phyloP scores from a whole-genome alignment of 2,329 filamentous ascomycete genomes.

The Fusarium sp. region DNA sequence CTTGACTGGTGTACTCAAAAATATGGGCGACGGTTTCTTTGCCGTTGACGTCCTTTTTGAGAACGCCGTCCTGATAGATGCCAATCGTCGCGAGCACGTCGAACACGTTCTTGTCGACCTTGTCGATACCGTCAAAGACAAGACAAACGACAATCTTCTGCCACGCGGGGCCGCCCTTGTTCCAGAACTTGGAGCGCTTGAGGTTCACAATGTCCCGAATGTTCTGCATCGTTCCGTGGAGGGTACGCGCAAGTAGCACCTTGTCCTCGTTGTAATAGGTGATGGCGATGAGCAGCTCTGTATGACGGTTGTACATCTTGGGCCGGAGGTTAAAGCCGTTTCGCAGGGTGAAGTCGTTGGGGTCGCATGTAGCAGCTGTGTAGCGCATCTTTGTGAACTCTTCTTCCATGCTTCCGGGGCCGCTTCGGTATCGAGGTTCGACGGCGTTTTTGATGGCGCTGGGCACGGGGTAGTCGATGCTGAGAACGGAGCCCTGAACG shows the following conservation, averaged over 20 bases:
- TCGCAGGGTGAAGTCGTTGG: slow-evolving; percentile 38
- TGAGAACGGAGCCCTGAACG: slow-evolving; percentile 39
- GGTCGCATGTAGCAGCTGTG: slow-evolving; percentile 40
- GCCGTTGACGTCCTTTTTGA: slow-evolving; percentile 41
- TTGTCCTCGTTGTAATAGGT: slow-evolving; percentile 43
- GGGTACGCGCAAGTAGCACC: slow-evolving; percentile 38
- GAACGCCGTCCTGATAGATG: slow-evolving; percentile 40
- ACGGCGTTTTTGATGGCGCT: slow-evolving; percentile 42
- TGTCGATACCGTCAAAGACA: slow-evolving; percentile 39
- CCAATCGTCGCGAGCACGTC: slow-evolving; percentile 39
- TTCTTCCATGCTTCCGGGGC: slow-evolving; percentile 30
- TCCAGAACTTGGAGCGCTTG: slow-evolving; percentile 41
- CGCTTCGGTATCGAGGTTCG: slow-evolving; percentile 33
- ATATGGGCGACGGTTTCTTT: slow-evolving; percentile 41
- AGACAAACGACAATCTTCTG: slow-evolving; percentile 41
- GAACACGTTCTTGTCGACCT: slow-evolving; percentile 41
- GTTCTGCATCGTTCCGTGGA: slow-evolving; percentile 39
- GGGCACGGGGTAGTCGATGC: slow-evolving; percentile 40
- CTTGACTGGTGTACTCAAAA: slow-evolving; percentile 41
- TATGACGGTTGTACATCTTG: slow-evolving; percentile 41
- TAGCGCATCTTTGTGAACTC: slow-evolving; percentile 41
- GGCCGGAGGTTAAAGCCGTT: slow-evolving; percentile 41
- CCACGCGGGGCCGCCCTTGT: slow-evolving; percentile 40
- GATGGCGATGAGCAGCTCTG: slow-evolving; percentile 39
- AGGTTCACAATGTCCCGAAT: slow-evolving; percentile 40